Conservation (phyloP, 1,284 basidiomycete genomes). For the Fomitopsis palustris region DNA sequence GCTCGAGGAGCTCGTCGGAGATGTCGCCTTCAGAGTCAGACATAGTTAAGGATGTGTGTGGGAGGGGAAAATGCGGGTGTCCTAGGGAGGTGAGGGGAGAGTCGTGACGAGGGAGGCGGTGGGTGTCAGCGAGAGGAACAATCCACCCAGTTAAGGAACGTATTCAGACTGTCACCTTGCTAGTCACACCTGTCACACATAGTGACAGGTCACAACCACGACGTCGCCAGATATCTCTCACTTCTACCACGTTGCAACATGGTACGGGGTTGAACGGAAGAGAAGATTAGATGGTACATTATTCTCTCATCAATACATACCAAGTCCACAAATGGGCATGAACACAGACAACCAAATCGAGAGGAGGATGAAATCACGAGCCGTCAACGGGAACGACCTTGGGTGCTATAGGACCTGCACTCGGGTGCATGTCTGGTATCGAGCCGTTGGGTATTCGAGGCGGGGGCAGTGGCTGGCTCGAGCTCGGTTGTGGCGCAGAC, state of each 20-base stretch:
- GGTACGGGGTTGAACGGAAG: neutral
- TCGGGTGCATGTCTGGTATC: slow-evolving; percentile 13
- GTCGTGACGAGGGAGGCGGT: neutral
- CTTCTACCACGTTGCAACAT: too few species aligned
- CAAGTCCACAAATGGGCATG: neutral
- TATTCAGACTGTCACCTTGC: neutral
- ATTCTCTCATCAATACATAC: slow-evolving; percentile 3
- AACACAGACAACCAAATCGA: neutral
- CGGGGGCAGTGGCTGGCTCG: neutral
- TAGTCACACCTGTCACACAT: neutral
- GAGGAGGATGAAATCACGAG: slow-evolving; percentile 10
- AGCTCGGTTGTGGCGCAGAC: slow-evolving; percentile 3
- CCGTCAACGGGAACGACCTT: slow-evolving; percentile 21
- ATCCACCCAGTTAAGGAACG: neutral
- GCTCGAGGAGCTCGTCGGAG: slow-evolving; percentile 64
- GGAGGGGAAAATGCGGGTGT: neutral
- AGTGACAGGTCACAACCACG: neutral
- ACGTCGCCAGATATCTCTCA: too few species aligned
- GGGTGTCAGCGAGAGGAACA: neutral
- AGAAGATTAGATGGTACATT: slow-evolving; percentile 5
- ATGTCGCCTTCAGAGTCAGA: slow-evolving; percentile 70
- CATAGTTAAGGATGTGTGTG: slow-evolving; percentile 35
- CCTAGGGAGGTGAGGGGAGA: neutral
- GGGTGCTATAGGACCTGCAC: slow-evolving; percentile 8
- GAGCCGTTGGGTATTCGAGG: slow-evolving; percentile 14